A percentile compares a stretch with the other conserved stretches of the same genome.
These are phyloP conservation scores for Calonectria fujianensis DNA, from an alignment of 2,329 filamentous ascomycete genomes.

Conservation along the genomic window DNA sequence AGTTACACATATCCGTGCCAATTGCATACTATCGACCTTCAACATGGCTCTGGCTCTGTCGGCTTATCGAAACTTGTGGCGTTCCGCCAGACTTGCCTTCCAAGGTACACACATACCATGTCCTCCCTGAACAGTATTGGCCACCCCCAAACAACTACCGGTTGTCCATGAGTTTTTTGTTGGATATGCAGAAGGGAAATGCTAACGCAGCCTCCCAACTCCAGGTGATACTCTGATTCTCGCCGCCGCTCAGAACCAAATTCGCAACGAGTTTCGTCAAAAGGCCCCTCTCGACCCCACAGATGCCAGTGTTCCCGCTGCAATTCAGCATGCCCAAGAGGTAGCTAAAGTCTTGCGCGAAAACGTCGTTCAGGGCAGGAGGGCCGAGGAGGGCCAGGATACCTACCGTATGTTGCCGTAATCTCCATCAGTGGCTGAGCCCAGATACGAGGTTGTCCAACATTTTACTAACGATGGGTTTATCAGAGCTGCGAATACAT, in stretches of 20 bases:
- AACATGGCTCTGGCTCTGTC: constrained; percentile 76
- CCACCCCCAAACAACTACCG: no score
- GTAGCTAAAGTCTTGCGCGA: constrained; percentile 86
- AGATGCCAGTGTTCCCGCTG: constrained; percentile 76
- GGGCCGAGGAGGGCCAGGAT: constrained; percentile 63
- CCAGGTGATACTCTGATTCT: constrained; percentile 83
- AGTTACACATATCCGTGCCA: background rate
- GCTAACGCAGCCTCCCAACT: constrained; percentile 13
- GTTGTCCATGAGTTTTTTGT: background rate
- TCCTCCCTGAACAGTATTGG: no score
- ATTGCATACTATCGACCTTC: background rate
- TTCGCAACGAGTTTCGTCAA: constrained; percentile 83
- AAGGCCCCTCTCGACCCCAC: constrained; percentile 76
- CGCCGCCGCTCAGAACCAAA: constrained; percentile 81
- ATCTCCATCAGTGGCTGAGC: background rate
- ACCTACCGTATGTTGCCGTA: constrained; percentile 74
- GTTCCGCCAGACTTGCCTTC: constrained; percentile 89
- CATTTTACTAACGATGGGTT: constrained; percentile 22
- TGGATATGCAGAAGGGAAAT: background rate
- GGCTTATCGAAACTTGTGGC: constrained; percentile 88
- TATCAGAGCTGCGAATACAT: constrained; percentile 88
- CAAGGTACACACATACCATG: constrained; percentile 74
- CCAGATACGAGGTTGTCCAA: background rate
- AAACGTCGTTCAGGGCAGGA: constrained; percentile 91
- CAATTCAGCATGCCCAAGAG: constrained; percentile 87